These are phyloP conservation scores for Knufia petricola DNA, from an alignment of 2,329 filamentous ascomycete species.

Conservation along the genomic window DNA sequence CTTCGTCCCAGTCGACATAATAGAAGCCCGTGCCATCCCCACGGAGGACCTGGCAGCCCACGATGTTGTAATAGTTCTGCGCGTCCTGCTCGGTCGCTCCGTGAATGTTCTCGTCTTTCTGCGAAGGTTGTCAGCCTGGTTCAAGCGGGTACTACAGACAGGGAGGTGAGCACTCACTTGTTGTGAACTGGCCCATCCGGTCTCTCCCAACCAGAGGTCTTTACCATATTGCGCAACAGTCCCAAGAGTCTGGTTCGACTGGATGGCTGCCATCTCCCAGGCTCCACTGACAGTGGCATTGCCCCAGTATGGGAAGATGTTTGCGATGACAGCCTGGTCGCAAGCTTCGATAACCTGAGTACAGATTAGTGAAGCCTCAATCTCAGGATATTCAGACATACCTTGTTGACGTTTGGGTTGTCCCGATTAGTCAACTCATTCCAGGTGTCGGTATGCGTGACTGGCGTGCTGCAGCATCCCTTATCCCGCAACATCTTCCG, in stretches of 20 bases:
- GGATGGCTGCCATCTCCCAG: not conserved
- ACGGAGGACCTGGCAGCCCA: slow-evolving; percentile 12
- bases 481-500: not conserved
- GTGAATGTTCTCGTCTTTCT: not conserved
- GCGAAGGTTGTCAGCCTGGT: not conserved
- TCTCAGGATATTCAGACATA: not conserved
- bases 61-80: slow-evolving; percentile 8
- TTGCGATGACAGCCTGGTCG: slow-evolving; percentile 2
- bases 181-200: slow-evolving; percentile 7
- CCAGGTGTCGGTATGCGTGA: slow-evolving; percentile 9
- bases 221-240: not conserved
- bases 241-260: not conserved
- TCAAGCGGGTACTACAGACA: not conserved
- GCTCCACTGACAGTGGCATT: not conserved
- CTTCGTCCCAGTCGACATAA: slow-evolving; percentile 56
- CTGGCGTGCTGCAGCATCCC: not conserved
- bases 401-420: not conserved
- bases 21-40: slow-evolving; percentile 64
- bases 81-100: not conserved
- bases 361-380: not conserved
- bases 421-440: not conserved
- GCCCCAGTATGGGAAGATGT: slow-evolving; percentile 8
- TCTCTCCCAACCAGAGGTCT: slow-evolving; percentile 11
- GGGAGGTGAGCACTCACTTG: not conserved
- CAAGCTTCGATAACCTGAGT: not conserved